Conservation (phyloP, 441 rosid species). For the Populus trichocarpa region DNA sequence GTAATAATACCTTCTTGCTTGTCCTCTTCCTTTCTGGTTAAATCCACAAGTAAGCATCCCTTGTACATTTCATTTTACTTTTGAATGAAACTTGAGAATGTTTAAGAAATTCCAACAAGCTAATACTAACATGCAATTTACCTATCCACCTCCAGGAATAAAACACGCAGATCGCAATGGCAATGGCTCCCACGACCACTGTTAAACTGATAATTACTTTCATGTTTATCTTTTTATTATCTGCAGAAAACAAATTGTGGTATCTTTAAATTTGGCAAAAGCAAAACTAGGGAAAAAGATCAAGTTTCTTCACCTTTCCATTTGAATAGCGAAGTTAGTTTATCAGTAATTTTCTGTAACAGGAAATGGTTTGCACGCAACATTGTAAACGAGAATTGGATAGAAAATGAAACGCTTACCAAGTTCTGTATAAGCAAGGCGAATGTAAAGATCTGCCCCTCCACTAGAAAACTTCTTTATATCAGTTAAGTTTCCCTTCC, state of each 20-base stretch:
- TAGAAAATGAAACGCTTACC: slow-evolving; percentile 21
- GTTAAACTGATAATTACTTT: slow-evolving; percentile 13
- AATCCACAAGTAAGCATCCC: neutral
- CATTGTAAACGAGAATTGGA: neutral
- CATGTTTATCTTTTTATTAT: slow-evolving; percentile 5
- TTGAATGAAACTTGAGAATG: neutral
- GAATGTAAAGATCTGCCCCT: slow-evolving; percentile 39
- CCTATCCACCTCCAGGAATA: slow-evolving; percentile 27
- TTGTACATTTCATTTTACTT: neutral
- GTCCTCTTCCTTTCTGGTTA: slow-evolving; percentile 5
- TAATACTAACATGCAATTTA: neutral
- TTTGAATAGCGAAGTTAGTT: neutral
- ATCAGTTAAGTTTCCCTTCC: slow-evolving; percentile 43
- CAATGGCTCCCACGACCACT: slow-evolving; percentile 11
- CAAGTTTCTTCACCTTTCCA: neutral
- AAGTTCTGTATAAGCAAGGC: slow-evolving; percentile 41
- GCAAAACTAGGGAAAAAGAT: neutral
- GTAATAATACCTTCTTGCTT: neutral
- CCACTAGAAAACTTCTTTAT: slow-evolving; percentile 27
- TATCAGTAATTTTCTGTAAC: neutral
- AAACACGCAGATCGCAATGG: neutral
- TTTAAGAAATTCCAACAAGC: neutral
- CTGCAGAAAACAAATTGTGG: slow-evolving; percentile 15
- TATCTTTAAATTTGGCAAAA: neutral
- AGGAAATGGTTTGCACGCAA: neutral